Conservation (phyloP, 2,329 filamentous ascomycete species). For the Paracoccidioides brasiliensis region DNA sequence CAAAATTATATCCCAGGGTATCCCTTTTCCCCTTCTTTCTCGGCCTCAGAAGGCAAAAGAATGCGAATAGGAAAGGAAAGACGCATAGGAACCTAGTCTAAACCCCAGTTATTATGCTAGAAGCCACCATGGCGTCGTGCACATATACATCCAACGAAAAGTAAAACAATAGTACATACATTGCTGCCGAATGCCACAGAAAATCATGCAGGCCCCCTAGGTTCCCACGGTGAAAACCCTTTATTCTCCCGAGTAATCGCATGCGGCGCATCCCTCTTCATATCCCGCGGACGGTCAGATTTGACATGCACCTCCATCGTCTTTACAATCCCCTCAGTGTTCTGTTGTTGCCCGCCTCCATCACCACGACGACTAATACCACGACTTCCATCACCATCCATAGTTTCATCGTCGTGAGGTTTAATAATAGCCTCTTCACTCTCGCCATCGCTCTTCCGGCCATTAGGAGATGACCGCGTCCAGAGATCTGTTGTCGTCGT, state of each 20-base stretch:
- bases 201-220: not conserved
- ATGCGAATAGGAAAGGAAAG: not conserved
- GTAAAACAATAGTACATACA: not conserved
- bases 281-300: not conserved
- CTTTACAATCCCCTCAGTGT: conserved; percentile 6
- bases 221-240: not conserved
- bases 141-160: not conserved
- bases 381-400: too few species aligned
- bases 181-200: not conserved
- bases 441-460: not conserved
- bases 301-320: conserved; percentile 7
- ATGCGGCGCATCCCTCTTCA: not conserved
- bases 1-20: not conserved
- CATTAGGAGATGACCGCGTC: not conserved
- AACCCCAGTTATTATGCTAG: not conserved
- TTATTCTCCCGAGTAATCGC: not conserved
- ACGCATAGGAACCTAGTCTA: not conserved
- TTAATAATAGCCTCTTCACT: conserved; percentile 3
- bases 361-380: not conserved
- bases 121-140: not conserved
- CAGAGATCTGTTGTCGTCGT: not conserved
- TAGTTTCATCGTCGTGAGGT: not conserved
- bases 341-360: not conserved
- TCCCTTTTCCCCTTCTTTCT: not conserved
- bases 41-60: not conserved